phyloP scores from a whole-genome alignment of 495 filamentous ascomycete species.

The Poronia punctata region DNA sequence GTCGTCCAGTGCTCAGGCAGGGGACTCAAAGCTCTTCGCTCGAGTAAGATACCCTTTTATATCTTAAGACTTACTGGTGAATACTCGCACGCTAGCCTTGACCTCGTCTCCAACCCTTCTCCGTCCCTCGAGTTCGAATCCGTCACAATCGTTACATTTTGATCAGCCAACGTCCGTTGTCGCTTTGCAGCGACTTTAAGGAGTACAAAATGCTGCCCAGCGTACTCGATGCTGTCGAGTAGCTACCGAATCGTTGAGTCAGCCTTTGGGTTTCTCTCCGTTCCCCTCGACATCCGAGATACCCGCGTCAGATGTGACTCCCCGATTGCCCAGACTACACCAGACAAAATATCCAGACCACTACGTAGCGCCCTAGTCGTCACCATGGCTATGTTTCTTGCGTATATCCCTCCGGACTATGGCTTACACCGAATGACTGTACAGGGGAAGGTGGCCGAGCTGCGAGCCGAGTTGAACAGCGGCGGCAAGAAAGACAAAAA shows the following conservation, averaged over 20 bases:
- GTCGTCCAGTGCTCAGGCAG: slow-evolving; percentile 57
- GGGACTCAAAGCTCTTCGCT: slow-evolving; percentile 98
- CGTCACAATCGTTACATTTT: too few species aligned
- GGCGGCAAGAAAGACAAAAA: slow-evolving; percentile 99
- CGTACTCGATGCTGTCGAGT: too few species aligned
- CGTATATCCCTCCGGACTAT: slow-evolving; percentile 36
- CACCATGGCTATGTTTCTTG: slow-evolving; percentile 43
- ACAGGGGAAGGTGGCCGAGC: slow-evolving; percentile 98
- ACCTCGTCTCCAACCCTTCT: not conserved
- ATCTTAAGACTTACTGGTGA: slow-evolving; percentile 4
- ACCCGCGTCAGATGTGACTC: too few species aligned
- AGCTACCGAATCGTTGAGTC: too few species aligned
- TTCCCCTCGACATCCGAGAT: too few species aligned
- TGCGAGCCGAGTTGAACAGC: slow-evolving; percentile 88
- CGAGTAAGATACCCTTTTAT: slow-evolving; percentile 67
- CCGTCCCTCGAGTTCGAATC: too few species aligned
- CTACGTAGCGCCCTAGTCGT: slow-evolving; percentile 16
- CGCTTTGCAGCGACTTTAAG: too few species aligned
- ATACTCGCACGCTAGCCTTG: not conserved
- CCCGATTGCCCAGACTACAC: slow-evolving; percentile 1
- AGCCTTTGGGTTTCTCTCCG: too few species aligned
- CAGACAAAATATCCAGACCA: slow-evolving; percentile 13
- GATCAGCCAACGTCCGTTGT: too few species aligned
- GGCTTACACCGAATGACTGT: slow-evolving; percentile 34
- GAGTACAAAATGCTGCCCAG: too few species aligned